phyloP scores from a whole-genome alignment of 352 stramenopile species.

The Globisporangium acanthophoron region DNA sequence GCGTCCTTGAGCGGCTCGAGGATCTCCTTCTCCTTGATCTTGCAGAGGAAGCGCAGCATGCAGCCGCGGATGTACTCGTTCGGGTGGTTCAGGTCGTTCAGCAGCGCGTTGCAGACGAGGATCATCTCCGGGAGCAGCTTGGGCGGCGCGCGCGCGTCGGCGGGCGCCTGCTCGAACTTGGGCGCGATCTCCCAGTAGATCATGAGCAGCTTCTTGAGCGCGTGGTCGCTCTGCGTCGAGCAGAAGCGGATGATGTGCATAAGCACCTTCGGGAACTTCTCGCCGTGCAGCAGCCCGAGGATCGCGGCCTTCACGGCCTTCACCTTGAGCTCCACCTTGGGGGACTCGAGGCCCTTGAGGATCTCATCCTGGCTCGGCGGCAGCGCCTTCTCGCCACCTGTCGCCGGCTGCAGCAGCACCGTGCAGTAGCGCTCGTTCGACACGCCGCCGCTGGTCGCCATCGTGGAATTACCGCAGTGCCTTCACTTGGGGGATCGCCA shows the following conservation, averaged over 20 bases:
- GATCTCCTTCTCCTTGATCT: constrained; percentile 98
- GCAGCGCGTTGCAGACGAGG: constrained; percentile 98
- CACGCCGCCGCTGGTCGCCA: constrained; percentile 33
- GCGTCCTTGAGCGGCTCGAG: constrained; percentile 85
- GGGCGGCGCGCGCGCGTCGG: constrained; percentile 32
- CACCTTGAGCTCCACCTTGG: constrained; percentile 95
- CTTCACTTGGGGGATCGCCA: too few relatives aligned
- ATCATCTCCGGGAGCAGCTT: constrained; percentile 99
- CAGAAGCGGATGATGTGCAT: constrained; percentile 99
- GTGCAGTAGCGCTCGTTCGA: constrained; percentile 87
- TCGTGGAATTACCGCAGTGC: neutral
- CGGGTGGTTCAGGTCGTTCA: constrained; percentile 99
- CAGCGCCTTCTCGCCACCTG: constrained; percentile 44
- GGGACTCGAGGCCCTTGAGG: constrained; percentile 95
- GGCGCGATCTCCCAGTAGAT: constrained; percentile 99
- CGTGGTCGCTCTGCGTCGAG: constrained; percentile 98
- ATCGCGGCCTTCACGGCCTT: constrained; percentile 98
- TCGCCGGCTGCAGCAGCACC: constrained; percentile 61
- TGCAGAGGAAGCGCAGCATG: constrained; percentile 99
- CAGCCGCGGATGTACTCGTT: constrained; percentile 99
- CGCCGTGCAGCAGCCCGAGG: constrained; percentile 96
- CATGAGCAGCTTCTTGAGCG: constrained; percentile 99
- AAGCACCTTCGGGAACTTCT: constrained; percentile 97
- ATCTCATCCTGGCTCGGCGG: constrained; percentile 93
- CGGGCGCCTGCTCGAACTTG: constrained; percentile 91